These are phyloP conservation scores for Daldinia loculata DNA, from an alignment of 495 filamentous ascomycete genomes.

Conservation along the genomic window DNA sequence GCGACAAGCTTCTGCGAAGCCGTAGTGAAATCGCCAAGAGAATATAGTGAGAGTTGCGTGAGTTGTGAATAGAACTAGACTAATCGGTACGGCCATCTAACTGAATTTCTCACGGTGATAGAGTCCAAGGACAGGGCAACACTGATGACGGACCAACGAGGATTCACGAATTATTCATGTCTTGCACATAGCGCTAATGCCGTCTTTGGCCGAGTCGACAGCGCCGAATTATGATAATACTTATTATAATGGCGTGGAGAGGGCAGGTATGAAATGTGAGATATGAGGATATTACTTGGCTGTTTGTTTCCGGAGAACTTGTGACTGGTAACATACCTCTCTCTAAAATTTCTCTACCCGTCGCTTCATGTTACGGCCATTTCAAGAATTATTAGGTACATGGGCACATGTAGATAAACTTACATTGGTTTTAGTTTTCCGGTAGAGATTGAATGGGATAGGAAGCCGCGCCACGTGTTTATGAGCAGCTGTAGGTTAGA, in stretches of 20 bases:
- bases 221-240: background rate
- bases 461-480: conserved; percentile 21
- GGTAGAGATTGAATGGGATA: conserved; percentile 9
- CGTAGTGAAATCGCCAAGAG: background rate
- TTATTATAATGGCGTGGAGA: conserved; percentile 1
- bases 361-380: conserved; percentile 19
- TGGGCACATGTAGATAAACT: background rate
- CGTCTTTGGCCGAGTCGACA: conserved; percentile 9
- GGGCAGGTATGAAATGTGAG: background rate
- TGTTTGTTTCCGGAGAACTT: conserved; percentile 20
- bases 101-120: background rate
- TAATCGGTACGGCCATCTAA: background rate
- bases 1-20: background rate
- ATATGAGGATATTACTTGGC: conserved; percentile 1
- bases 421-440: background rate
- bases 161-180: conserved; percentile 7
- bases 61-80: conserved; percentile 2
- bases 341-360: background rate
- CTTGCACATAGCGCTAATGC: background rate
- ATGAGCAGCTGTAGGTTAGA: background rate
- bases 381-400: conserved; percentile 1
- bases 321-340: background rate
- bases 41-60: background rate
- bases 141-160: background rate
- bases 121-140: conserved; percentile 6